Evolutionary conservation across 495 filamentous ascomycete genomes (phyloP).

Genomic region (Tuber melanosporum): DNA sequence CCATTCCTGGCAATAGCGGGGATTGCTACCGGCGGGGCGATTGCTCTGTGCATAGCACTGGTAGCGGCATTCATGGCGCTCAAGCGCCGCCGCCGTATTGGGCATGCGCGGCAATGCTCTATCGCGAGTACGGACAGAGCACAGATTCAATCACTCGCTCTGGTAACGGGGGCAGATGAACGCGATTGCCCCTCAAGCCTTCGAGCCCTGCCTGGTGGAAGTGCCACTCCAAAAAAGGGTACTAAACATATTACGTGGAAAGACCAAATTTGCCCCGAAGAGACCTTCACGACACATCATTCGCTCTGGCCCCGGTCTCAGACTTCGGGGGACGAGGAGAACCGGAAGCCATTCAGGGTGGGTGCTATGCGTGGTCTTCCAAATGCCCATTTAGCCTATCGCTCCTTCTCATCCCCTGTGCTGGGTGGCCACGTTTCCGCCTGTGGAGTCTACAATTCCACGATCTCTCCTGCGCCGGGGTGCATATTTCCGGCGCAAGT

Average conservation of each 20-base stretch:
- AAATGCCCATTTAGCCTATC: slow-evolving; percentile 22
- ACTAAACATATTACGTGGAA: slow-evolving; percentile 29
- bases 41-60: slow-evolving; percentile 18
- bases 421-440: slow-evolving; percentile 22
- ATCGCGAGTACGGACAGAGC: slow-evolving; percentile 10
- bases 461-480: slow-evolving; percentile 21
- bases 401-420: slow-evolving; percentile 25
- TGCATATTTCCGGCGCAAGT: slow-evolving; percentile 16
- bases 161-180: slow-evolving; percentile 1
- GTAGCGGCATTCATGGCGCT: slow-evolving; percentile 14
- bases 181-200: slow-evolving; percentile 22
- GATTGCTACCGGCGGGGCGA: slow-evolving; percentile 21
- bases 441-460: slow-evolving; percentile 15
- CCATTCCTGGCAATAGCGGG: slow-evolving; percentile 22
- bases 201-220: slow-evolving; percentile 3
- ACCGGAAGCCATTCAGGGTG: background rate
- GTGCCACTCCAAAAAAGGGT: slow-evolving; percentile 11
- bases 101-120: slow-evolving; percentile 26
- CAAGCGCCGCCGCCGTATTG: slow-evolving; percentile 20
- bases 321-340: background rate
- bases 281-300: slow-evolving; percentile 25
- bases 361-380: background rate
- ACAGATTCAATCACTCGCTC: slow-evolving; percentile 5
- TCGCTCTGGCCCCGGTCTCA: slow-evolving; percentile 16
- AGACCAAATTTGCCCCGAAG: slow-evolving; percentile 31